Base-by-base conservation (phyloP, 129 eudicot species). In the Smallanthus sonchifolius region DNA sequence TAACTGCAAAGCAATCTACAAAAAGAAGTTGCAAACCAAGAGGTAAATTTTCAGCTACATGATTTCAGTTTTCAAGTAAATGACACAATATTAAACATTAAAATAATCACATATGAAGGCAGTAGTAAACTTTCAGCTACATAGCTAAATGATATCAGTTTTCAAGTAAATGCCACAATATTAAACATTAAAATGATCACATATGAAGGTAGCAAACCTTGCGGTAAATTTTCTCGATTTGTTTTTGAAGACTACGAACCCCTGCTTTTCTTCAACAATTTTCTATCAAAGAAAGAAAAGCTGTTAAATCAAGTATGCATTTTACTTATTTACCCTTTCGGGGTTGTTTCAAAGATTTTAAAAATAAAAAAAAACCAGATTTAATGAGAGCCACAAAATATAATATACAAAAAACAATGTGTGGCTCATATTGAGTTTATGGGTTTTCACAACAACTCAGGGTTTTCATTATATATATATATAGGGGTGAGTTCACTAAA, bases 231-330 rank as follows among this genome's bases (percentile, higher is more conserved):
- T 95, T 95, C 80, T 95, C 99, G 57, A 95, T 95, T 55, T 95
- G 99, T 82, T 95, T 95, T 52, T 95, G 99, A 73, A 95, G 97
- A 85, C 85, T 95, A 28, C 99, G 83, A 28, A 95, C 99, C 19
- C 99, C 99, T 54, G 99, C 97, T 86, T 95, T 97, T 42, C 99
- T 82, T 77, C 99, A 95, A 84, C 91, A 95, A 84, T 85, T 95
- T 83, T 95, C 99, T 49, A 95, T 88, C 47, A 95, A 48, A 77
- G 97, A 89, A 78, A 95, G 97, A 64, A 95, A 92, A 57, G 99
- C 97, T 73, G 88, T n/a, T n/a, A n/a, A n/a, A n/a, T n/a, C n/a
- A n/a, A n/a, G n/a, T n/a, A n/a, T n/a, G n/a, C n/a, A n/a, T n/a
- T n/a, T n/a, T n/a, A n/a, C n/a, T n/a, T n/a, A n/a, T n/a, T n/a